Evolutionary conservation across 2,329 filamentous ascomycete genomes (phyloP).

Genomic region (Cladophialophora yegresii): DNA sequence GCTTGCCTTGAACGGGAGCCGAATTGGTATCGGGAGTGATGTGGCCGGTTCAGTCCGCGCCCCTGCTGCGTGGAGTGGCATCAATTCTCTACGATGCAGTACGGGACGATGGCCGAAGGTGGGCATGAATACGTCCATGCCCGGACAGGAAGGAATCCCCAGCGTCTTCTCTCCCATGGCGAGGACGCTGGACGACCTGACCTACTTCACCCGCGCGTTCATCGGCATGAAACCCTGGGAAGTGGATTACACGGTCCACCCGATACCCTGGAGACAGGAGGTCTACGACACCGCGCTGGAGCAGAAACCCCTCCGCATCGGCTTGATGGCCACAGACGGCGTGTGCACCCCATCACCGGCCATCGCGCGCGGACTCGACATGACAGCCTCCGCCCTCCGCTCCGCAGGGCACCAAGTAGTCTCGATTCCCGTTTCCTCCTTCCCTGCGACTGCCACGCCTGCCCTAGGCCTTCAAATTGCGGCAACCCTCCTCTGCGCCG

Average conservation of each 20-base stretch:
- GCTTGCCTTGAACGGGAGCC: constrained; percentile 74
- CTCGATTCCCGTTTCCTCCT: constrained; percentile 53
- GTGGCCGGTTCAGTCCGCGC: constrained; percentile 85
- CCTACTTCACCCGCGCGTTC: constrained; percentile 78
- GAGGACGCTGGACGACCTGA: constrained; percentile 76
- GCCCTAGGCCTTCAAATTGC: constrained; percentile 76
- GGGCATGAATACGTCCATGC: constrained; percentile 83
- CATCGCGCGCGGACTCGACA: constrained; percentile 73
- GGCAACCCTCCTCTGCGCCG: constrained; percentile 77
- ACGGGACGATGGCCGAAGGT: constrained; percentile 88
- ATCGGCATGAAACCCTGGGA: constrained; percentile 84
- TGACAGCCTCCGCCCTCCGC: constrained; percentile 68
- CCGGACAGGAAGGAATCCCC: constrained; percentile 85
- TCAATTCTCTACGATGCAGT: constrained; percentile 83
- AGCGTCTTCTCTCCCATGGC: constrained; percentile 93
- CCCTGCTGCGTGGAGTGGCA: constrained; percentile 86
- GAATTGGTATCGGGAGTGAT: constrained; percentile 88
- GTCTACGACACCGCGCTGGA: constrained; percentile 60
- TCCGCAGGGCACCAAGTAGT: constrained; percentile 74
- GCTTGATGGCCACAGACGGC: constrained; percentile 74
- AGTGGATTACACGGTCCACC: constrained; percentile 83
- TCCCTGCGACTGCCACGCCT: constrained; percentile 72
- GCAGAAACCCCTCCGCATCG: constrained; percentile 68
- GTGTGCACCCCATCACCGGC: constrained; percentile 87
- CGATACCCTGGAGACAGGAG: constrained; percentile 73